A percentile compares a stretch with the other conserved stretches of the same genome.
Evolutionary conservation across 1,284 basidiomycete species (phyloP).

Genomic region (Tylopilus sp.): DNA sequence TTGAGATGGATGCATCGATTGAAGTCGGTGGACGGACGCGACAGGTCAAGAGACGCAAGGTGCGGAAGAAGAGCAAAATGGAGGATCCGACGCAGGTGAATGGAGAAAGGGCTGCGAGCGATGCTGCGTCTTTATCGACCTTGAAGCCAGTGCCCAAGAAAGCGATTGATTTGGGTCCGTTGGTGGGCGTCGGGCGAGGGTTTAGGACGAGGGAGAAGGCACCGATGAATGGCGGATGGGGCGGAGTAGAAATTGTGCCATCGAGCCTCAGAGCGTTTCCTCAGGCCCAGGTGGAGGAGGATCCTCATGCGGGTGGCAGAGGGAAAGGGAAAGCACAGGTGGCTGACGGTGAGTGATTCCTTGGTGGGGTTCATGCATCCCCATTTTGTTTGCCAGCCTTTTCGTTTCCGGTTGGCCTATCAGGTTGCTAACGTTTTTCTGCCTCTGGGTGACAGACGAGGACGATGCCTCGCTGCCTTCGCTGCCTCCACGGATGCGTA

Average conservation of each 20-base stretch:
- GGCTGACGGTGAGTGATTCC: constrained; percentile 26
- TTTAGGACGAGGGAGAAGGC: constrained; percentile 58
- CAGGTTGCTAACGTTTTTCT: constrained; percentile 7
- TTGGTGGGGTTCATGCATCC: background rate
- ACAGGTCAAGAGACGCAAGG: constrained; percentile 22
- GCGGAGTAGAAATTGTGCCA: constrained; percentile 56
- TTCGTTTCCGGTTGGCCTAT: background rate
- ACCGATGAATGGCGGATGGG: constrained; percentile 54
- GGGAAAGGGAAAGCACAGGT: constrained; percentile 21
- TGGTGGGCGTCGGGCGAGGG: constrained; percentile 65
- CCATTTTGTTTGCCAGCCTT: background rate
- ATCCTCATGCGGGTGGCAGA: constrained; percentile 13
- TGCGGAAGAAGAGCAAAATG: constrained; percentile 16
- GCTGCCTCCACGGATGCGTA: constrained; percentile 65
- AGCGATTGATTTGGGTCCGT: constrained; percentile 57
- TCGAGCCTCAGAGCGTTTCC: constrained; percentile 25
- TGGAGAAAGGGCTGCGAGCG: constrained; percentile 1
- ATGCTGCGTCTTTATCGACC: background rate
- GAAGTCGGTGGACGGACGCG: constrained; percentile 6
- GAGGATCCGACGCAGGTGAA: constrained; percentile 5
- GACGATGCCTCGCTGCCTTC: constrained; percentile 7
- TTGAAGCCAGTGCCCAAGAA: constrained; percentile 8
- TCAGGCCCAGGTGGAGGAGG: constrained; percentile 10
- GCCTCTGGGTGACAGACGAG: constrained; percentile 7
- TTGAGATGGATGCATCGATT: constrained; percentile 19